A percentile compares a stretch with the other conserved stretches of the same genome.
Conservation (phyloP, 2,329 filamentous ascomycete species). For the Didymella pinodella region DNA sequence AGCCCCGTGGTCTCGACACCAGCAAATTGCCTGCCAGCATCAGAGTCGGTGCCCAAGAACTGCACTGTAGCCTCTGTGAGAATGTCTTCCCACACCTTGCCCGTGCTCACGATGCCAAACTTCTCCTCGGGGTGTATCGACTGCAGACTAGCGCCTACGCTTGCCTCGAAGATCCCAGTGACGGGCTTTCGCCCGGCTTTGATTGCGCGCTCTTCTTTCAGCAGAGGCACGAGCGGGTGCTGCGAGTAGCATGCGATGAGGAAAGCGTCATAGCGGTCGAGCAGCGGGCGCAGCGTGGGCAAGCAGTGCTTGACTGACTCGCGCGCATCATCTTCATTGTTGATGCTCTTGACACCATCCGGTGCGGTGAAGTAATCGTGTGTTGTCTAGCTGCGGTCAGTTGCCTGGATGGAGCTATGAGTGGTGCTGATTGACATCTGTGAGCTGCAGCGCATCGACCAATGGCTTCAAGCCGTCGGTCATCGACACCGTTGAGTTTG, state of each 20-base stretch:
- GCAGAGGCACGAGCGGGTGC: slow-evolving; percentile 74
- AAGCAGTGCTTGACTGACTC: slow-evolving; percentile 70
- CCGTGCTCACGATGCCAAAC: slow-evolving; percentile 92
- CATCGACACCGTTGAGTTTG: slow-evolving; percentile 78
- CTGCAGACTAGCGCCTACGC: slow-evolving; percentile 70
- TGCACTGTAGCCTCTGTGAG: slow-evolving; percentile 69
- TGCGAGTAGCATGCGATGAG: slow-evolving; percentile 89
- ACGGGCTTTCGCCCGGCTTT: slow-evolving; percentile 61
- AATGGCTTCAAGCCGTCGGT: slow-evolving; percentile 69
- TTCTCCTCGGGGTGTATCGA: slow-evolving; percentile 58
- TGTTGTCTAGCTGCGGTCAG: slow-evolving; percentile 55
- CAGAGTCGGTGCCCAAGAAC: slow-evolving; percentile 65
- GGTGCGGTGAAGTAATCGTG: slow-evolving; percentile 74
- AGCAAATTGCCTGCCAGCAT: slow-evolving; percentile 65
- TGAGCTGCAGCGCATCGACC: slow-evolving; percentile 55
- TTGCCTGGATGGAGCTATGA: slow-evolving; percentile 43
- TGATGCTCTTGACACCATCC: slow-evolving; percentile 75
- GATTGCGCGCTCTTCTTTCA: slow-evolving; percentile 58
- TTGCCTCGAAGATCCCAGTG: slow-evolving; percentile 88
- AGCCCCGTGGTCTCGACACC: slow-evolving; percentile 85
- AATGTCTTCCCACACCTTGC: slow-evolving; percentile 80
- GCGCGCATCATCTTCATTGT: slow-evolving; percentile 73
- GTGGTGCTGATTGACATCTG: slow-evolving; percentile 50
- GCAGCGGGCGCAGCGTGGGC: slow-evolving; percentile 58
- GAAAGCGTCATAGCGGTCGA: slow-evolving; percentile 72